Base-by-base conservation (phyloP, 139 green algal species). In the Chlorella sp. region DNA sequence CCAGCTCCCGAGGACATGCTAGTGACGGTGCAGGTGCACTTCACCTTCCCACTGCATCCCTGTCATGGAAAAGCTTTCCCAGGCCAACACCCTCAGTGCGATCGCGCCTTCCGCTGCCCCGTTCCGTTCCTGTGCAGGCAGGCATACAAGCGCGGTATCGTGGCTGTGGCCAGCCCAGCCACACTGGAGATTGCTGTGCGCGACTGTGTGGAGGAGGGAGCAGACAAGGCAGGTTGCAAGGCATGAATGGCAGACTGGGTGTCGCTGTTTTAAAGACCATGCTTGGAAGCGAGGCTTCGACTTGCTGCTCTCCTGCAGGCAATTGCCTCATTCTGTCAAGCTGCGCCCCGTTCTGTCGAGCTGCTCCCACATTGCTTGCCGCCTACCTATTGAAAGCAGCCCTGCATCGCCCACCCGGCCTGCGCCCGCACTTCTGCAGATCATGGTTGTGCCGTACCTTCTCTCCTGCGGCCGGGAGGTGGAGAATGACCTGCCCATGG, bases 171-270 rank as follows among this genome's bases (percentile, higher is more conserved):
- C 30, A 85, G 34, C 79, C 57, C 79, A 32, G 79, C 79, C 42
- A 85, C 79, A 12, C 79, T 85, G 42, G 79, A 85, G 79, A 15
- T 22, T 28, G 79, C 79, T 32, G 79, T 85, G 79, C 79, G 79
- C 3, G 79, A 32, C 42, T 85, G 79, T 30, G 57, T 85, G 79
- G 48, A 39, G 12, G 79, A 40, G 1, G 79, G 79, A 0, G 79
- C 79, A 36, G 53, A 64, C 30, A 85, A 68, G 79, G 79, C 48
- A 57, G 48, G 48, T 57, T 85, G 40, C 24, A 42, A 11, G 22
- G 79, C 32, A 61, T 57, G 48, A 5, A 57, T 9, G 9, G 5
- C 48, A 57, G 48, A 9, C 48, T 5, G 48, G 48, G 7, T 57
- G 48, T 5, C 9, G 48, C 48, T 57, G 7, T 57, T 9, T 57